Evolutionary conservation across 495 filamentous ascomycete genomes (phyloP), one percentile per base, ranked within the genome.

Genomic region (Articulospora tetracladia): DNA sequence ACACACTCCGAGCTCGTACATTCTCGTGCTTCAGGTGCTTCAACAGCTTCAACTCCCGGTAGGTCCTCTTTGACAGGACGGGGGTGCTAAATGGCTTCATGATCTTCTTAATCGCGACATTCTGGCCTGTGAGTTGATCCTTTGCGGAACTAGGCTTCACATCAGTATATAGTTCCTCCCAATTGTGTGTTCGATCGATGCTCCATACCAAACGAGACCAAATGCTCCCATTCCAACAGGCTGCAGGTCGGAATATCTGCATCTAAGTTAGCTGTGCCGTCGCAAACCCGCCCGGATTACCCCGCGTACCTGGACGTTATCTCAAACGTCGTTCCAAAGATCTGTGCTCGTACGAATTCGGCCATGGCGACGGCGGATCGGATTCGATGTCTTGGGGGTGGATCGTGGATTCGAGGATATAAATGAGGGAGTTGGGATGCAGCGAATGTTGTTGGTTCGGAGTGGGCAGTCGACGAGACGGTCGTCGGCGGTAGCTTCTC

Each of bases 1-100:
- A 6, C 39, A 44, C 11, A 70, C 20, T 27, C 25, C n/a, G 22
- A 11, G 32, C 34, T 26, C 81, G 58, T 71, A 98, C 94, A 79
- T 98, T 98, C 75, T 98, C 94, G 72, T 98, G 94, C 67, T 86
- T 89, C 47, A 98, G 77, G 70, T 98, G 94, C 77, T 98, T 98
- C 67, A 98, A 77, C 57, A 98, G 82, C 81, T 98, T 98, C 74
- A 98, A 78, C 71, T 98, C 94, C 59, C 94, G 88, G 70, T 98
- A 98, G 25, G 94, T 98, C 69, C 94, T 81, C 80, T 98, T 98
- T 22, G 94, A 94, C 41, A 98, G 77, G 47, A 98, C 94, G 6
- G 94, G 94, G 12, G 94, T 98, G 80, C 92, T 96, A 77, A 98
- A 98, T 7, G 94, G 94, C 80, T 98, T 98, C 95, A 98, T 98